Conservation (phyloP, 2,329 filamentous ascomycete genomes). For the Pseudogymnoascus destructans region DNA sequence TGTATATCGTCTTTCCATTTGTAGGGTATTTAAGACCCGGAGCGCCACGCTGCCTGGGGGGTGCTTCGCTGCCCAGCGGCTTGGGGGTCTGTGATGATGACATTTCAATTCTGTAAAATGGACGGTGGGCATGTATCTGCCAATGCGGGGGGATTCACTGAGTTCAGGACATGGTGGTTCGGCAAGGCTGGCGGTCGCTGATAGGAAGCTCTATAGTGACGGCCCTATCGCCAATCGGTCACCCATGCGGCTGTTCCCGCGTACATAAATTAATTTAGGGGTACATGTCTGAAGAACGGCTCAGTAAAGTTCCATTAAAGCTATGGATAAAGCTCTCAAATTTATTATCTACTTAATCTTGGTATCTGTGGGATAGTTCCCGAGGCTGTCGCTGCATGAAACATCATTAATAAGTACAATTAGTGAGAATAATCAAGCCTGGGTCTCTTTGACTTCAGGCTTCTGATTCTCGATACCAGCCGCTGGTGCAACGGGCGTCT, state of each 20-base stretch:
- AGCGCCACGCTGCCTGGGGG: conserved; percentile 18
- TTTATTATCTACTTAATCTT: conserved; percentile 1
- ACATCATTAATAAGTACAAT: neutral
- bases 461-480: conserved; percentile 7
- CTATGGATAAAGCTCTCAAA: neutral
- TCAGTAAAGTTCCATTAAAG: neutral
- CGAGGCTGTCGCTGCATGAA: neutral
- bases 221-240: conserved; percentile 7
- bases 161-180: neutral
- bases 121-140: conserved; percentile 10
- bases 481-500: conserved; percentile 4
- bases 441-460: neutral
- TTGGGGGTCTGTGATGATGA: conserved; percentile 25
- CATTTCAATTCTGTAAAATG: conserved; percentile 18
- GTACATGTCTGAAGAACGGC: neutral
- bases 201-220: conserved; percentile 7
- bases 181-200: conserved; percentile 6
- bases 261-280: neutral
- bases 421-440: neutral
- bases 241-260: conserved; percentile 3
- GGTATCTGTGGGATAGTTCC: neutral
- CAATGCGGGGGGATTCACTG: neutral
- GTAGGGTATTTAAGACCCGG: conserved; percentile 73
- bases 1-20: conserved; percentile 95
- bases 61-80: conserved; percentile 16